Evolutionary conservation across 2,329 filamentous ascomycete species (phyloP), one percentile per base, ranked within the genome.

Genomic region (Emergomyces orientalis): DNA sequence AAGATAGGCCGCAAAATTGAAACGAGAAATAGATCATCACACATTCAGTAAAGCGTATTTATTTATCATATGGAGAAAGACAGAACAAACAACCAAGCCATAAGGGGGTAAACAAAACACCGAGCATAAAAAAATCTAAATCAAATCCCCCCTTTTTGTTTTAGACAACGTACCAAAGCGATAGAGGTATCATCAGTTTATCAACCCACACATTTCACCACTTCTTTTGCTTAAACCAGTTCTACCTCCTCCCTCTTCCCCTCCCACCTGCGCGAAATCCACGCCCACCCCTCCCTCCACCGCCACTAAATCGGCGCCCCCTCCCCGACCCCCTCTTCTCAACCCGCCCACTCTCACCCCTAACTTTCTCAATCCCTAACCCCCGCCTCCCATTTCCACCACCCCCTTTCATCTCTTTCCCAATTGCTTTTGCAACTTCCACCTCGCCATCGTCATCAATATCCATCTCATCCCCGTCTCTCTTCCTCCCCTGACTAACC

Each of bases 401-500:
- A 49, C n/a, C 45, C 22, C 45, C 45, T 3, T 70, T 65, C 60
- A 69, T 69, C 63, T 71, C 66, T 62, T 67, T 65, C 57, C 64
- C 62, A 58, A 57, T 47, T 47, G 59, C 59, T 34, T 41, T 51
- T 54, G 39, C 47, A 58, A 58, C 45, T 66, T 77, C 51, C 47
- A 79, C 78, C 5, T 81, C 80, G 73, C 72, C 80, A 66, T 69
- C 79, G 68, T 78, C 74, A 67, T 81, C 79, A 65, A 80, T 71
- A 59, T 79, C 77, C 74, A 76, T 76, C 60, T 72, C 73, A 47
- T 73, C 74, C 78, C 79, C 65, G 39, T 69, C 71, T 64, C 66
- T 75, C 65, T 73, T 68, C 41, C 69, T 71, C 63, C 72, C 69
- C 75, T 80, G 74, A 61, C 80, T 82, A 70, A 86, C 84, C 75